A percentile compares a stretch with the other conserved stretches of the same genome.
Evolutionary conservation across 768 basidiomycete genomes (phyloP).

Genomic region (Amanita thiersii): DNA sequence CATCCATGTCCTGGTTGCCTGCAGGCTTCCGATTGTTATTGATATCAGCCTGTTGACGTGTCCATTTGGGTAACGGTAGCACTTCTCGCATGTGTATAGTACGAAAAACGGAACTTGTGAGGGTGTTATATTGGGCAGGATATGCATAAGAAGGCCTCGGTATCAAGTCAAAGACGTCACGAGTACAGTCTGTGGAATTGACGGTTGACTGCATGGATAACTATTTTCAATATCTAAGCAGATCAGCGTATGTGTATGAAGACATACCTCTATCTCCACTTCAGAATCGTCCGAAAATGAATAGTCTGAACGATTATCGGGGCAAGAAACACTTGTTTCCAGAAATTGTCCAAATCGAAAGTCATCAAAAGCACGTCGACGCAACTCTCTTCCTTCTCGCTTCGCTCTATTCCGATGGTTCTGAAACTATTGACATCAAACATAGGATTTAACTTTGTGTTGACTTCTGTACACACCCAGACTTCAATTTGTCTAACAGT

Average conservation of each 20-base stretch:
- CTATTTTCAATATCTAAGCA: no score
- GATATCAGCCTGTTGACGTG: conserved; percentile 21
- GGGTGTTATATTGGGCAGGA: no score
- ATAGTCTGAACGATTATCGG: not conserved
- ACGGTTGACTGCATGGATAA: no score
- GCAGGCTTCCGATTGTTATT: not conserved
- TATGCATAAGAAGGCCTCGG: no score
- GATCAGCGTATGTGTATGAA: no score
- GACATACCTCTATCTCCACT: no score
- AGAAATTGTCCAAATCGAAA: not conserved
- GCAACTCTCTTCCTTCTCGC: conserved; percentile 16
- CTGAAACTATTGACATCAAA: conserved; percentile 2
- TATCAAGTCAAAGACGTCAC: no score
- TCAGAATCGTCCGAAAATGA: not conserved
- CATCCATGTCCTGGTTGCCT: conserved; percentile 17
- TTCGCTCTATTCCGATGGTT: conserved; percentile 27
- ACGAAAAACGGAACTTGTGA: no score
- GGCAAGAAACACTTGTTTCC: no score
- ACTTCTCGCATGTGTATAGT: no score
- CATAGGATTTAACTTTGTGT: not conserved
- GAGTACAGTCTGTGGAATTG: no score
- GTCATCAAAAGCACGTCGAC: not conserved
- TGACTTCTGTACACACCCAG: conserved; percentile 30
- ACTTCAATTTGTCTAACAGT: conserved; percentile 40
- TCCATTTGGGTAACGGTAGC: conserved; percentile 25